phyloP scores from a whole-genome alignment of 1,284 basidiomycete species.

The Prillingera fragicola region DNA sequence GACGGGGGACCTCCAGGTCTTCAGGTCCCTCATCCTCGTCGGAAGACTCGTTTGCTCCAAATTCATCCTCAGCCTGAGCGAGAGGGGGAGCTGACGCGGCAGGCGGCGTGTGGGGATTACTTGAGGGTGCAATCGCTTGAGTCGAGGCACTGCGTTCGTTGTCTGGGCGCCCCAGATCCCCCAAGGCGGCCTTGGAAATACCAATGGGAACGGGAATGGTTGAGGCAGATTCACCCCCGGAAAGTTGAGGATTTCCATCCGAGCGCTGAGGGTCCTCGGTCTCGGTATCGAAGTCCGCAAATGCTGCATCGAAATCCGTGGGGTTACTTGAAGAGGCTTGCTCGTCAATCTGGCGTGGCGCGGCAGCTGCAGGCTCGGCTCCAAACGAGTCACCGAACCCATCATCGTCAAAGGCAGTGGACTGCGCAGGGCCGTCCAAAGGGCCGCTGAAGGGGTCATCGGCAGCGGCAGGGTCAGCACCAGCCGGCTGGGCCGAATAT shows the following conservation, averaged over 20 bases:
- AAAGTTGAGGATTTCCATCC: too few species aligned
- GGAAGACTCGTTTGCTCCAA: constrained; percentile 7
- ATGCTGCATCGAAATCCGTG: constrained; percentile 31
- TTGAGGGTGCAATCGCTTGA: constrained; percentile 32
- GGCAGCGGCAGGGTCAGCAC: too few species aligned
- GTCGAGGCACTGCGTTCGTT: constrained; percentile 34
- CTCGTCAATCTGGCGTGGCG: constrained; percentile 1
- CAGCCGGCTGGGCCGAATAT: background rate
- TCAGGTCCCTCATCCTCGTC: constrained; percentile 48
- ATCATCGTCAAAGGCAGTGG: constrained; percentile 1
- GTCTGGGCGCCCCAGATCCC: constrained; percentile 25
- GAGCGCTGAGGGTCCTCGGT: background rate
- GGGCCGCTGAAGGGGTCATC: too few species aligned
- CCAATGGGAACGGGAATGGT: constrained; percentile 51
- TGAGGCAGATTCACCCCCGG: too few species aligned
- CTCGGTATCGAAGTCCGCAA: constrained; percentile 60
- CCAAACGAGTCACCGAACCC: constrained; percentile 35
- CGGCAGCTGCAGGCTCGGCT: constrained; percentile 1
- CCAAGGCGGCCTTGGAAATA: constrained; percentile 30
- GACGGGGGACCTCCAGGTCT: constrained; percentile 41
- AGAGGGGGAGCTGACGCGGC: background rate
- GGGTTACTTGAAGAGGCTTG: background rate
- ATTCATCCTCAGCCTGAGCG: constrained; percentile 3
- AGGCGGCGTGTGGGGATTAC: constrained; percentile 24
- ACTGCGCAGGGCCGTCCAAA: constrained; percentile 1